Evolutionary conservation across 768 basidiomycete genomes (phyloP).

Genomic region (Leccinum subgranulosum): DNA sequence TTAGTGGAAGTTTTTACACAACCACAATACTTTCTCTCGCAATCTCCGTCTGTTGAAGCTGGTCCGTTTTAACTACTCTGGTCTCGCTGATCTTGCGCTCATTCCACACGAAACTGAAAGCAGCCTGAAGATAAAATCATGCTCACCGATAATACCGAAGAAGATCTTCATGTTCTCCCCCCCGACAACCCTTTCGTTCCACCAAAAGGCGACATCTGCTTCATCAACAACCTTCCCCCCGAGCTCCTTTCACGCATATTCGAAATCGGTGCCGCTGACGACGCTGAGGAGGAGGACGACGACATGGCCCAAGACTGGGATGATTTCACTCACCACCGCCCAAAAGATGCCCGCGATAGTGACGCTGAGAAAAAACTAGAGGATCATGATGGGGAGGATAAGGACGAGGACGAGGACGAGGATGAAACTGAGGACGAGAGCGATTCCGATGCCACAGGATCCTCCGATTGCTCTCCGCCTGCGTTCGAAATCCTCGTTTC

Average conservation of each 20-base stretch:
- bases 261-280: constrained; percentile 41
- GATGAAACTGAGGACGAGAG: constrained; percentile 3
- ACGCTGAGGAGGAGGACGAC: constrained; percentile 38
- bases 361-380: background rate
- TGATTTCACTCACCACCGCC: constrained; percentile 27
- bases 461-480: constrained; percentile 9
- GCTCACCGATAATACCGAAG: constrained; percentile 1
- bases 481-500: constrained; percentile 55
- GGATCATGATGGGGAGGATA: background rate
- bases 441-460: constrained; percentile 1
- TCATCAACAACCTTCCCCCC: constrained; percentile 50
- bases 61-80: background rate
- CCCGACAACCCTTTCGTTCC: constrained; percentile 48
- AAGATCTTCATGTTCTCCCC: constrained; percentile 24
- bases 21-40: background rate
- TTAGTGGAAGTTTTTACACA: background rate
- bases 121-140: background rate
- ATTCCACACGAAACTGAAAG: background rate
- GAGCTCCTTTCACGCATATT: constrained; percentile 60
- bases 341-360: constrained; percentile 24
- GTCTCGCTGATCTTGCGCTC: background rate
- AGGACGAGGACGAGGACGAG: background rate
- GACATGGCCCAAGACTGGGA: constrained; percentile 15
- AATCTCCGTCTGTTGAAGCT: background rate
- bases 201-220: constrained; percentile 40